Percentiles rank a stretch among this genome's conserved stretches.
phyloP scores from a whole-genome alignment of 371 early-diverging fungal species.

The Syncephalastrum racemosum region DNA sequence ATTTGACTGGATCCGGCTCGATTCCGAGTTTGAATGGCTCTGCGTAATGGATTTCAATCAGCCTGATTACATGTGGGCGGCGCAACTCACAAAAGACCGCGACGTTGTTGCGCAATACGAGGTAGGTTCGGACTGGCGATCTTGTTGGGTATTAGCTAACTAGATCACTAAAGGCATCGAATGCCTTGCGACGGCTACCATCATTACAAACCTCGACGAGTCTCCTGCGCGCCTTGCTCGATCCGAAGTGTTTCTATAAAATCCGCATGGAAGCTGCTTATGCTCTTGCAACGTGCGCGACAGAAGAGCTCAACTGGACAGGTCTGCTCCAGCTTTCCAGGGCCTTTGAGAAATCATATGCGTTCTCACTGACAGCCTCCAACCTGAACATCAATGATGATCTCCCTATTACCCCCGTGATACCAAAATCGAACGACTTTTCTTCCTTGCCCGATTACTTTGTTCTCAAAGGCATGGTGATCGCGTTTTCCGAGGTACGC shows the following conservation, averaged over 20 bases:
- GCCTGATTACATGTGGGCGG: constrained; percentile 96
- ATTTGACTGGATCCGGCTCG: constrained; percentile 97
- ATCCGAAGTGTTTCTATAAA: constrained; percentile 87
- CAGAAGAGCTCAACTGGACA: constrained; percentile 58
- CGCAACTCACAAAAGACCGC: constrained; percentile 90
- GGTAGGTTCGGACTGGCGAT: no score
- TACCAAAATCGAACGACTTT: constrained; percentile 90
- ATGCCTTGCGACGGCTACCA: constrained; percentile 63
- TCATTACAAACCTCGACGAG: constrained; percentile 73
- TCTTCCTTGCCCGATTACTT: constrained; percentile 83
- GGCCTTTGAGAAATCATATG: constrained; percentile 77
- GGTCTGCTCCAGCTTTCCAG: constrained; percentile 76
- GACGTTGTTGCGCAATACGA: constrained; percentile 98
- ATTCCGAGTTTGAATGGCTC: constrained; percentile 96
- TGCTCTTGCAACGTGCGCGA: constrained; percentile 79
- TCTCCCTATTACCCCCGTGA: constrained; percentile 47
- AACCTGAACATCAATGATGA: constrained; percentile 28
- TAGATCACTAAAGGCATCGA: no score
- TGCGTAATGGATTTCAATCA: constrained; percentile 87
- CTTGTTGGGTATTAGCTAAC: no score
- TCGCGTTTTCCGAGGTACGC: constrained; percentile 72
- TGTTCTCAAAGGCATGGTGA: constrained; percentile 79
- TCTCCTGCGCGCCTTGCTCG: constrained; percentile 76
- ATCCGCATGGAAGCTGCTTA: constrained; percentile 92
- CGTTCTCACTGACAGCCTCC: constrained; percentile 41